phyloP scores from a whole-genome alignment of 2,329 filamentous ascomycete species.

The Ophiocordyceps unilateralis region DNA sequence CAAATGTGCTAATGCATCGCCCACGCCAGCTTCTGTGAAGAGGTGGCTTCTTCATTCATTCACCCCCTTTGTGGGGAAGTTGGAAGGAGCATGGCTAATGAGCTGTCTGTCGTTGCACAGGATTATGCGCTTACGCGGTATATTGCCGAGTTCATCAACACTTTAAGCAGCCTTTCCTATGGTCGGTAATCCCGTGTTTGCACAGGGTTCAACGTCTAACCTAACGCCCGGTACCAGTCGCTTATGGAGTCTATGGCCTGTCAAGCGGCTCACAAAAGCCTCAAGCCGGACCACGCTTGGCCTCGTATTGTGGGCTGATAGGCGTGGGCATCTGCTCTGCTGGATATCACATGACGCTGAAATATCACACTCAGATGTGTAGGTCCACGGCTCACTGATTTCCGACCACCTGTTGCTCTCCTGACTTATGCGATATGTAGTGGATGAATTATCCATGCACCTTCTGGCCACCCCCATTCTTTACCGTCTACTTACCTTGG shows the following conservation, averaged over 20 bases:
- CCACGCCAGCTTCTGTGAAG: conserved; percentile 12
- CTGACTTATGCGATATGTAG: conserved; percentile 5
- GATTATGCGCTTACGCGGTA: conserved; percentile 24
- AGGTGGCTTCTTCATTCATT: no score
- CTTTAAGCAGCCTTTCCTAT: conserved; percentile 21
- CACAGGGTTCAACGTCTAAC: neutral
- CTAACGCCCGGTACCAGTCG: conserved; percentile 8
- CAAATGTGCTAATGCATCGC: no score
- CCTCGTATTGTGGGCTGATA: conserved; percentile 21
- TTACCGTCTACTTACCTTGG: conserved; percentile 21
- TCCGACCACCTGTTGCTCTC: neutral
- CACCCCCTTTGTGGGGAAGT: no score
- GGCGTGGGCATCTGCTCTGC: conserved; percentile 16
- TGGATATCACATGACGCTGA: conserved; percentile 16
- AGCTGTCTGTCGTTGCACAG: conserved; percentile 4
- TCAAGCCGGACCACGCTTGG: conserved; percentile 10
- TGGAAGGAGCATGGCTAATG: neutral
- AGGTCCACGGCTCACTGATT: conserved; percentile 2
- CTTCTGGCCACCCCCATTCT: conserved; percentile 22
- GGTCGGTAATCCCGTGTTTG: conserved; percentile 6
- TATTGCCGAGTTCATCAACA: conserved; percentile 27
- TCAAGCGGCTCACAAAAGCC: conserved; percentile 5
- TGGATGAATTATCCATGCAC: conserved; percentile 24
- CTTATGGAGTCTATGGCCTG: conserved; percentile 22
- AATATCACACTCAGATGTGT: conserved; percentile 19